Percentiles rank a stretch among this genome's conserved stretches.
Conservation (phyloP, 495 filamentous ascomycete genomes). For the Saxispiralis lemnorum region DNA sequence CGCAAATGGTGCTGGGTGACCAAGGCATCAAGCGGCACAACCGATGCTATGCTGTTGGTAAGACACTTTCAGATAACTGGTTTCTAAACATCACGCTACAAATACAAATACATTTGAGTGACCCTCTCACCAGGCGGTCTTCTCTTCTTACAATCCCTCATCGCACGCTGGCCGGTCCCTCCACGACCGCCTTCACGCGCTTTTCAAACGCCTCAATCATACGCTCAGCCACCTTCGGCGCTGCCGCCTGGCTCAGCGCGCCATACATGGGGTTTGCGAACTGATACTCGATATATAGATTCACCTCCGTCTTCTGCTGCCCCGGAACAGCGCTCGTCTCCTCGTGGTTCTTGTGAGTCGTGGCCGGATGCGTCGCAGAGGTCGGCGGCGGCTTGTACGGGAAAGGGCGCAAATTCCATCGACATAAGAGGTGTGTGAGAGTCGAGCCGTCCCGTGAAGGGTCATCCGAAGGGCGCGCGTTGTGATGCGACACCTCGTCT, state of each 20-base stretch:
- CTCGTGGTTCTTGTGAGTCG: conserved; percentile 10
- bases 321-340: conserved; percentile 15
- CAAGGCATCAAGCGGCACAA: too few species aligned
- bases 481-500: conserved; percentile 25
- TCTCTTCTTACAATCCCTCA: not conserved
- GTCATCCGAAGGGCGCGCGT: conserved; percentile 9
- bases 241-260: conserved; percentile 57
- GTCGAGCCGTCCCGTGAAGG: conserved; percentile 32
- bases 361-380: conserved; percentile 14
- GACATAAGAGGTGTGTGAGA: conserved; percentile 58
- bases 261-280: conserved; percentile 76
- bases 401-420: conserved; percentile 49
- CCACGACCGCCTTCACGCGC: conserved; percentile 40
- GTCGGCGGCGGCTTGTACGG: conserved; percentile 22
- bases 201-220: conserved; percentile 93
- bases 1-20: too few species aligned
- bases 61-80: too few species aligned
- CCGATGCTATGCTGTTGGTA: too few species aligned
- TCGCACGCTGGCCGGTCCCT: conserved; percentile 6
- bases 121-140: too few species aligned
- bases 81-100: too few species aligned
- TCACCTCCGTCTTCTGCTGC: conserved; percentile 46
- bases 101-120: too few species aligned
- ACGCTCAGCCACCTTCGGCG: conserved; percentile 61
- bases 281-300: conserved; percentile 55